Evolutionary conservation across 2,329 filamentous ascomycete genomes (phyloP), one percentile per base, ranked within the genome.

Genomic region (Alternaria novae-zelandiae): DNA sequence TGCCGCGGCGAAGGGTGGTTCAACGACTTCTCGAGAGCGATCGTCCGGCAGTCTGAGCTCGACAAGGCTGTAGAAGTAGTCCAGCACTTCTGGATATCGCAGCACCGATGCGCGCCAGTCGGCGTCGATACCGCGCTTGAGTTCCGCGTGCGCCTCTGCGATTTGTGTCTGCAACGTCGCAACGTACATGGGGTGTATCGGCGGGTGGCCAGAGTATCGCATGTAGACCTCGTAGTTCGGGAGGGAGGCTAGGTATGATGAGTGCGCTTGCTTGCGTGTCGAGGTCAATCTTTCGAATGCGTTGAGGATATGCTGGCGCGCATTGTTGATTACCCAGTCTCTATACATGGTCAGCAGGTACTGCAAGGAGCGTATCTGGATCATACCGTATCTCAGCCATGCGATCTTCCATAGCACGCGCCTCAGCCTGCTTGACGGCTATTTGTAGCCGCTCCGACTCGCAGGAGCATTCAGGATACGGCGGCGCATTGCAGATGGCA

Each of bases 51-150:
- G 79, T 21, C 83, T 86, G 62, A 93, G 77, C 58, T 89, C 87
- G 36, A 94, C 89, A 41, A 94, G 82, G 63, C 87, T 85, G 79
- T 90, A 94, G 76, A 91, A 94, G 79, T 94, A 93, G 79, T 93
- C 90, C 58, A 95, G 83, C n/a, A 94, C 77, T 75, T 94, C 90
- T 5, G 91, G 92, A 71, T 94, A 95, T 58, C 89, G 86, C 71
- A 92, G 87, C 43, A 94, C 91, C 51, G 89, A 90, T 28, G 87
- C 85, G 72, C 90, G 87, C 91, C 91, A 95, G 81, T 94, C 91
- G 65, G 91, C 89, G 72, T 94, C 91, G 72, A 94, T 91, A 64
- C 90, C 91, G 54, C 88, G 86, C 80, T 93, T 92, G 64, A 93
- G 84, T 53, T 86, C 84, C 15, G 84, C 84, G 73, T 93, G 87